phyloP scores from a whole-genome alignment of 192 early-diverging fungal species.

The Allomyces macrogynus region DNA sequence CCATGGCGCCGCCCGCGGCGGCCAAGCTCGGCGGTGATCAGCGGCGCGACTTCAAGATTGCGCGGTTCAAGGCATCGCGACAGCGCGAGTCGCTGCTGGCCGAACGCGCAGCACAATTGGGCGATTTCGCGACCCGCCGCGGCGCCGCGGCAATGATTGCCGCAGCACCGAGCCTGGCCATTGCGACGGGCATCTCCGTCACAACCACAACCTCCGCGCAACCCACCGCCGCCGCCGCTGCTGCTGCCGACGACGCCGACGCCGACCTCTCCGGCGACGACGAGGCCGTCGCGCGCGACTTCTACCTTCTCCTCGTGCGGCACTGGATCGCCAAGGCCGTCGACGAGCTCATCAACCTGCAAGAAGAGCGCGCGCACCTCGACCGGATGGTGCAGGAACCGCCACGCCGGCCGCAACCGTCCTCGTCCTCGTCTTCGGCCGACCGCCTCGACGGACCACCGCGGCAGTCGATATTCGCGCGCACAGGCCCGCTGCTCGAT shows the following conservation, averaged over 20 bases:
- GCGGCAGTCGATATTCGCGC: neutral
- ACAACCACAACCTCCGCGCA: neutral
- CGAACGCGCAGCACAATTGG: too few species aligned
- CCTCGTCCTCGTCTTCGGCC: neutral
- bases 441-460: neutral
- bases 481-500: neutral
- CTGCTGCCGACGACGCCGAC: neutral
- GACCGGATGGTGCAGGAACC: too few species aligned
- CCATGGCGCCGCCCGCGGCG: neutral
- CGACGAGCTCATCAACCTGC: neutral
- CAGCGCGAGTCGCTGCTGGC: neutral
- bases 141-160: too few species aligned
- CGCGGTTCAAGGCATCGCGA: neutral
- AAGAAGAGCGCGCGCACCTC: too few species aligned
- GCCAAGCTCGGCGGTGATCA: neutral
- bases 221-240: neutral
- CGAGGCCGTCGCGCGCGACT: neutral
- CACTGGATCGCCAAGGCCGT: neutral
- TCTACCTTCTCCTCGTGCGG: neutral
- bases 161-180: too few species aligned
- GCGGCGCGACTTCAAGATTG: neutral
- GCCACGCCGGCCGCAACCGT: too few species aligned
- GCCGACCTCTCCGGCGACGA: neutral
- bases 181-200: neutral
- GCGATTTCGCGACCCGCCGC: too few species aligned